Base-by-base conservation (phyloP, 106 monocot genomes). In the Dendrobium catenatum region DNA sequence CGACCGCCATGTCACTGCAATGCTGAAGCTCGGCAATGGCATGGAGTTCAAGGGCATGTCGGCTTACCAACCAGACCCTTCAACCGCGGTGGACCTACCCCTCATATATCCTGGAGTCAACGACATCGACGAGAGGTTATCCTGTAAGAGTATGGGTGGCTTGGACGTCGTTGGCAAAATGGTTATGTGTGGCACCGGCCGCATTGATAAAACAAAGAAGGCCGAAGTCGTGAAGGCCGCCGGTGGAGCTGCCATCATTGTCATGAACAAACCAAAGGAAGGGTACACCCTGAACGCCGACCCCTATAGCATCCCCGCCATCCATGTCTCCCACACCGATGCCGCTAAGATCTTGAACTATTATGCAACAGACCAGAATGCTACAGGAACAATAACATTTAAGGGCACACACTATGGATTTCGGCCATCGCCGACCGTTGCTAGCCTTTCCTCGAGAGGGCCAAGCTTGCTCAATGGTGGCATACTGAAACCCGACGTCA, bases 211-310 rank as follows among this genome's bases (percentile, higher is more conserved):
- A 0, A 18, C 15, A 0, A 80, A 82, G 33, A 85, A 75, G 46
- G 80, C 85, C 1, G n/a, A 24, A 4, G 20, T 66, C 7, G 89
- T 87, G 18, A 86, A 83, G 68, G 37, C 58, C 2, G 84, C 86
- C 9, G 85, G 89, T 0, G 89, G 86, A 0, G 82, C 75, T 4
- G 89, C 80, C 18, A 85, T 87, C 67, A 70, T 89, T 16, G 1
- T 85, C 49, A 56, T 80, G 41, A 80, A 75, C 67, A 6, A 15
- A 2, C 2, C 1, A 3, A 5, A 17, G 7, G 2, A 47, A 0
- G 84, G 78, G 0, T 82, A 59, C 74, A 46, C 55, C 0, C 82
- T 70, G 2, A 0, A 0, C 0, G 82, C 82, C 1, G 47, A 80
- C 0, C 24, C 68, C 9, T 73, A 78, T 13, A 55, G 61, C 41